These are phyloP conservation scores for Epichloe coenophiala DNA, from an alignment of 2,329 filamentous ascomycete species.

Conservation along the genomic window DNA sequence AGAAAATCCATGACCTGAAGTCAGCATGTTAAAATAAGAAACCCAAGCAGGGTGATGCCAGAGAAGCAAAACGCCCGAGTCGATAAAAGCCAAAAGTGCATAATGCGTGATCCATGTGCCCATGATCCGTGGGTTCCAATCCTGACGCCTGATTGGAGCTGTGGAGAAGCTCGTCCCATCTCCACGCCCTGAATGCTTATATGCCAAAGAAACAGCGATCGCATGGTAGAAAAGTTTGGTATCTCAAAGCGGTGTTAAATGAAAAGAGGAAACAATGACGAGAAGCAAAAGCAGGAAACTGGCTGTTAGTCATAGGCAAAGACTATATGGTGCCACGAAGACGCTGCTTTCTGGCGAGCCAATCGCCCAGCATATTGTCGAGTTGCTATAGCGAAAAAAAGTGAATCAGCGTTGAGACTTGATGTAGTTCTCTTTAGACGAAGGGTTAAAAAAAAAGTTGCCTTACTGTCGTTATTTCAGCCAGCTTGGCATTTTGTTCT, in stretches of 20 bases:
- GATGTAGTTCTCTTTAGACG: not conserved
- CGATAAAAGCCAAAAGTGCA: not conserved
- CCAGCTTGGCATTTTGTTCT: constrained; percentile 74
- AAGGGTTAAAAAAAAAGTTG: not conserved
- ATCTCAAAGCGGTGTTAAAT: constrained; percentile 1
- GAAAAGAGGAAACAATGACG: not conserved
- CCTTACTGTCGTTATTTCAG: constrained; percentile 67
- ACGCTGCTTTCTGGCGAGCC: constrained; percentile 61
- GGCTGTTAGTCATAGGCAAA: not conserved
- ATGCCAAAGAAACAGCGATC: constrained; percentile 4
- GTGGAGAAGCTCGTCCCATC: not conserved
- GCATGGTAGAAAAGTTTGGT: constrained; percentile 1
- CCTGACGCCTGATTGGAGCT: constrained; percentile 1
- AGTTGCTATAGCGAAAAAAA: constrained; percentile 44
- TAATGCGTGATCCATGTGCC: not conserved
- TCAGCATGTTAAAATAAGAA: not conserved
- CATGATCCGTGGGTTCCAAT: not conserved
- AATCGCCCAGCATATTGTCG: constrained; percentile 74
- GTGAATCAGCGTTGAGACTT: not conserved
- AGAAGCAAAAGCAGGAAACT: not conserved
- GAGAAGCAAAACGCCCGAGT: not conserved
- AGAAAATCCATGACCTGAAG: not conserved
- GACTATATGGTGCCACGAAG: constrained; percentile 34
- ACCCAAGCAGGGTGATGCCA: not conserved
- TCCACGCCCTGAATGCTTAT: not conserved